phyloP scores from a whole-genome alignment of 2,329 filamentous ascomycete genomes.

The Meredithiella fracta region DNA sequence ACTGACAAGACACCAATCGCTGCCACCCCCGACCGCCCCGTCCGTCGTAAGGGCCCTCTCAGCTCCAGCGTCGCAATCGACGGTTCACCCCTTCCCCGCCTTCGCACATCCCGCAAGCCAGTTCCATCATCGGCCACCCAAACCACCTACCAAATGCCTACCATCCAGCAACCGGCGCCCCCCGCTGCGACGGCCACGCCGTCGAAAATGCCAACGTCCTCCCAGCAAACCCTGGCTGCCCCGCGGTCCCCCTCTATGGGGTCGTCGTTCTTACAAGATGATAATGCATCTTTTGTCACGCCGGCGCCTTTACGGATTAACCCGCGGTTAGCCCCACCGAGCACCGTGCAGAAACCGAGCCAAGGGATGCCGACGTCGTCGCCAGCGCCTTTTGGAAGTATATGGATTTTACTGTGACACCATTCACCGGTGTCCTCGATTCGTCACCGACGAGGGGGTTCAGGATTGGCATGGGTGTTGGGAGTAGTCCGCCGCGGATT shows the following conservation, averaged over 20 bases:
- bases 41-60: conserved; percentile 16
- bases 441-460: conserved; percentile 47
- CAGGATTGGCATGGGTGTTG: conserved; percentile 14
- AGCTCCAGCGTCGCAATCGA: conserved; percentile 30
- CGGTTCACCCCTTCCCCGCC: conserved; percentile 44
- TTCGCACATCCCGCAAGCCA: conserved; percentile 20
- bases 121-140: conserved; percentile 16
- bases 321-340: conserved; percentile 60
- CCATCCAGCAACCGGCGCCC: background rate
- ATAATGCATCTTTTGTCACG: conserved; percentile 46
- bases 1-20: conserved; percentile 34
- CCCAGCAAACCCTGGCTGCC: conserved; percentile 10
- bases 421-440: conserved; percentile 33
- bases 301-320: conserved; percentile 58
- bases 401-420: conserved; percentile 59
- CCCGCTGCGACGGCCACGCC: background rate
- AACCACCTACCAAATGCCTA: conserved; percentile 23
- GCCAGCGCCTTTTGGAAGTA: conserved; percentile 83
- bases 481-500: conserved; percentile 4
- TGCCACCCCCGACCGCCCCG: conserved; percentile 39
- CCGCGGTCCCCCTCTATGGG: conserved; percentile 43
- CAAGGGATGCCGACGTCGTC: conserved; percentile 76
- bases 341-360: conserved; percentile 64
- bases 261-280: conserved; percentile 46
- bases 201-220: conserved; percentile 1